Base-by-base conservation (phyloP, 2,329 filamentous ascomycete genomes). In the Lachnum nothofagi region DNA sequence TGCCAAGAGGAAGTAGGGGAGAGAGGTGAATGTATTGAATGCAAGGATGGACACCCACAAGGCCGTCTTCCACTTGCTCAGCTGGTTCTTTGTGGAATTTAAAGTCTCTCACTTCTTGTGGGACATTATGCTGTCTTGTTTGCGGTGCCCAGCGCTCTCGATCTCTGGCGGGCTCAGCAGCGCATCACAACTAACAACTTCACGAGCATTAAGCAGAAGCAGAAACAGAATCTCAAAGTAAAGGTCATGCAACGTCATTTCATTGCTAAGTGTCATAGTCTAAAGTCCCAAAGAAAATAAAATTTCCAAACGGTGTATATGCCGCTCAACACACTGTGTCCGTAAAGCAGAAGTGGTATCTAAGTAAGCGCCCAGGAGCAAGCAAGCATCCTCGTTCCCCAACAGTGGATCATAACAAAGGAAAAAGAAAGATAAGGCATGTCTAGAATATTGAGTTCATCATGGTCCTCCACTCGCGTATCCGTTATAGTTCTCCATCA, bases 391-490 rank as follows among this genome's bases (percentile, higher is more conserved):
- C 16, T 17, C 41, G 22, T 49, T 23, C 35, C 23, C 41, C 22
- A 40, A 46, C 42, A 46, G 43, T 44, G 10, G 37, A 33, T 33
- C 44, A 42, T 40, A 43, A 16, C 43, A 31, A 45, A 51, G 22
- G 42, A 50, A 47, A 46, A 25, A 37, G 37, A 38, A 44, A n/a
- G n/a, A n/a, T n/a, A n/a, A n/a, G n/a, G n/a, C 25, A 39, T 9
- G 24, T 24, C 14, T 16, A 33, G 37, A 37, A 25, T 27, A 27
- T 12, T 8, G 35, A n/a, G 12, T 37, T 34, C 12, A 22, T 60
- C 44, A 65, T 29, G 57, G 58, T 33, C 43, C 53, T 16, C 62
- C 60, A 42, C 62, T 65, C 12, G 59, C 59, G 50, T 66, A 67
- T 17, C 58, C 62, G 45, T 57, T 61, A 45, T 62, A 65, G 5